Percentiles rank a stretch among this genome's conserved stretches.
phyloP scores from a whole-genome alignment of 352 stramenopile genomes.

The Phytophthora sansomeana region DNA sequence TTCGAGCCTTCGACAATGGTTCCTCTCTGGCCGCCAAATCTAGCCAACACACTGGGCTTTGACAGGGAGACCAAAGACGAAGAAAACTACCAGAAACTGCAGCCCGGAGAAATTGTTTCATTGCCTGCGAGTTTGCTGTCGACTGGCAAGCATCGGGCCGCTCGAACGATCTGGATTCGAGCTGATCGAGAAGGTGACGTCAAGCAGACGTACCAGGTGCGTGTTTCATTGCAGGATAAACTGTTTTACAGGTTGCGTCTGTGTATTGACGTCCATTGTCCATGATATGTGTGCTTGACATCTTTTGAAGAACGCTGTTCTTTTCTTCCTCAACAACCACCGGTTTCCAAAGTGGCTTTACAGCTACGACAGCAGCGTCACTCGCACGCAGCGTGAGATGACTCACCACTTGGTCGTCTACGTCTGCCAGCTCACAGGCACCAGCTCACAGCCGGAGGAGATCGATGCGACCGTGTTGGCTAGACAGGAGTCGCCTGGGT shows the following conservation, averaged over 20 bases:
- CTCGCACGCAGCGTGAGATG: conserved; percentile 54
- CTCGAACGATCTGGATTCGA: conserved; percentile 42
- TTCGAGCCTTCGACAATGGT: conserved; percentile 44
- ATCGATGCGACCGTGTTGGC: conserved; percentile 22
- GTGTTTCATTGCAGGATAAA: background rate
- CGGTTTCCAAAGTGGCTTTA: conserved; percentile 64
- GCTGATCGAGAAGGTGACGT: conserved; percentile 45
- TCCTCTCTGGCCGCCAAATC: conserved; percentile 17
- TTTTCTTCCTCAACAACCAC: conserved; percentile 63
- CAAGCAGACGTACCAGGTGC: conserved; percentile 48
- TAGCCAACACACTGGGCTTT: background rate
- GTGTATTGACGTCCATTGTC: background rate
- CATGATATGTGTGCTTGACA: background rate
- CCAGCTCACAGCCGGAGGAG: conserved; percentile 3
- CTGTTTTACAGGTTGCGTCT: background rate
- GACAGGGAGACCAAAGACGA: background rate
- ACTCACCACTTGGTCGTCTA: conserved; percentile 55
- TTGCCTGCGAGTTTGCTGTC: conserved; percentile 27
- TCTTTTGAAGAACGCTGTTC: conserved; percentile 35
- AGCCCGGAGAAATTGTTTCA: conserved; percentile 20
- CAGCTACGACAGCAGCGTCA: conserved; percentile 58
- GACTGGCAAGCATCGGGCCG: conserved; percentile 5
- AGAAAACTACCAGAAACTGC: conserved; percentile 23
- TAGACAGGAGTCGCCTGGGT: background rate
- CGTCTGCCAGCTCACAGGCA: conserved; percentile 34